Conservation (phyloP, 768 basidiomycete genomes). For the Neoboletus brunneissimus region DNA sequence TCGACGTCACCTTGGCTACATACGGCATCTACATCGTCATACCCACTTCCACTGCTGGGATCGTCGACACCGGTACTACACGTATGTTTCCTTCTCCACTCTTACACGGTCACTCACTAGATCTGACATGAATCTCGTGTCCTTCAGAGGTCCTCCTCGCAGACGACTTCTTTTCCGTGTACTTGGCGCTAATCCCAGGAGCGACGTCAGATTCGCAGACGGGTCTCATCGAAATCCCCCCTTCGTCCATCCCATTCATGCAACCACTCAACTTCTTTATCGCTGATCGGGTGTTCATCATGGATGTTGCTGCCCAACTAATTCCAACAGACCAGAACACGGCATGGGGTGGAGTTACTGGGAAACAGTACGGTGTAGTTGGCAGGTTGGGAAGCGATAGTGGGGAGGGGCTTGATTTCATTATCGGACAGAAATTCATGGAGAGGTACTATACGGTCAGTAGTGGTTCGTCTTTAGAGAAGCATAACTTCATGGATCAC, state of each 20-base stretch:
- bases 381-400: background rate
- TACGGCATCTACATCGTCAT: slow-evolving; percentile 18
- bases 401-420: background rate
- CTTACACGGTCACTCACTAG: background rate
- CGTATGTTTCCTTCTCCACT: slow-evolving; percentile 7
- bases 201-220: background rate
- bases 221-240: slow-evolving; percentile 18
- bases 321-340: slow-evolving; percentile 17
- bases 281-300: background rate
- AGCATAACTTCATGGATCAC: background rate
- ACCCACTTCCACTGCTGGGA: slow-evolving; percentile 22
- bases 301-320: slow-evolving; percentile 23
- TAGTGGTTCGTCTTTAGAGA: background rate
- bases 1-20: slow-evolving; percentile 21
- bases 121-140: background rate
- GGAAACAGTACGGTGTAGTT: slow-evolving; percentile 13
- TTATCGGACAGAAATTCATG: background rate
- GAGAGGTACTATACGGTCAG: slow-evolving; percentile 8
- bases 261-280: slow-evolving; percentile 16
- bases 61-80: slow-evolving; percentile 30
- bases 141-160: slow-evolving; percentile 23
- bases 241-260: slow-evolving; percentile 15
- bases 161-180: slow-evolving; percentile 15
- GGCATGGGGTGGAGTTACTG: slow-evolving; percentile 8
- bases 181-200: slow-evolving; percentile 17